Evolutionary conservation across 2,329 filamentous ascomycete species (phyloP).

Genomic region (Fusarium vanettenii): DNA sequence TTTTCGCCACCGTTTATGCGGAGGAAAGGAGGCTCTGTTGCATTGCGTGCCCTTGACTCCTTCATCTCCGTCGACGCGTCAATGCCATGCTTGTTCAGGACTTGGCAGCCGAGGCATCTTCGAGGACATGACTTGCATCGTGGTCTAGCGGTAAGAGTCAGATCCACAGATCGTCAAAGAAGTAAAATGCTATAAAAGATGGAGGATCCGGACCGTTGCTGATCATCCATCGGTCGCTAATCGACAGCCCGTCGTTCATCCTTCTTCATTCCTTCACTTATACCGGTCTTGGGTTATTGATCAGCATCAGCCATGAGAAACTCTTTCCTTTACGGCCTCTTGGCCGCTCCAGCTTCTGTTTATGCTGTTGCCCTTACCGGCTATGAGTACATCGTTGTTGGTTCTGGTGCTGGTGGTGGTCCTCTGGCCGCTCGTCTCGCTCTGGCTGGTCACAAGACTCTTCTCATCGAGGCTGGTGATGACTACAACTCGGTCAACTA

Average conservation of each 20-base stretch:
- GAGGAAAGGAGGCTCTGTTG: background rate
- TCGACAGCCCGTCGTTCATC: background rate
- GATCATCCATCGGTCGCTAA: background rate
- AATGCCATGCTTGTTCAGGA: background rate
- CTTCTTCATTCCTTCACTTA: background rate
- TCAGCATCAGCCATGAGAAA: slow-evolving; percentile 19
- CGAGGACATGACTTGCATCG: background rate
- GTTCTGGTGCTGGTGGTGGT: slow-evolving; percentile 70
- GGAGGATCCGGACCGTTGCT: background rate
- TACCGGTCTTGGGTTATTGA: background rate
- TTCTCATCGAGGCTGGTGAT: slow-evolving; percentile 71
- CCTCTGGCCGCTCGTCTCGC: slow-evolving; percentile 69
- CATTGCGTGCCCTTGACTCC: background rate
- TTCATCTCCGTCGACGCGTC: background rate
- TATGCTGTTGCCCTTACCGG: slow-evolving; percentile 32
- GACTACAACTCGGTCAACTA: slow-evolving; percentile 65
- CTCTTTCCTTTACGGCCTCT: slow-evolving; percentile 19
- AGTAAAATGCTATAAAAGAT: background rate
- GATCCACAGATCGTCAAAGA: background rate
- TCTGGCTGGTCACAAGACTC: slow-evolving; percentile 67
- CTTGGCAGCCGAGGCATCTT: background rate
- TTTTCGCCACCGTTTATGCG: background rate
- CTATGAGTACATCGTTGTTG: slow-evolving; percentile 71
- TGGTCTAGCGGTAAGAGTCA: background rate
- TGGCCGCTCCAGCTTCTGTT: slow-evolving; percentile 25